Conservation (phyloP, 2,329 filamentous ascomycete species). For the Aspergillus fischeri region DNA sequence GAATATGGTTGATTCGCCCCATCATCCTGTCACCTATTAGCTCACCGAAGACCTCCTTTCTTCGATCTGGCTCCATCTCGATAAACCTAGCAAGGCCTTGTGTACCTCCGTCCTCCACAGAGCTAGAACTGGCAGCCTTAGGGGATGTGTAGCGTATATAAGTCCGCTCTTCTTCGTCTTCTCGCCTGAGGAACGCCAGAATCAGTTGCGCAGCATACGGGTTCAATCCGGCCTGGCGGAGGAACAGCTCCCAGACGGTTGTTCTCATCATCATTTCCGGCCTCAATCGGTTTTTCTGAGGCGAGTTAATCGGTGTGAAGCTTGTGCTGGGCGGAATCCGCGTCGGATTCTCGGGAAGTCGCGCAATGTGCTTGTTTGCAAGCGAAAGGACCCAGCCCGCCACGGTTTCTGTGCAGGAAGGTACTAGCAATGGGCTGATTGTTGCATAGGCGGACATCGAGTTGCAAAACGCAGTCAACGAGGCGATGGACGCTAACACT, state of each 20-base stretch:
- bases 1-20: slow-evolving; percentile 44
- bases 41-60: slow-evolving; percentile 47
- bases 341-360: not conserved
- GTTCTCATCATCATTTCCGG: slow-evolving; percentile 51
- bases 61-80: slow-evolving; percentile 50
- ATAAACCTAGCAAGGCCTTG: slow-evolving; percentile 46
- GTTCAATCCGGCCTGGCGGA: slow-evolving; percentile 65
- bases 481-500: slow-evolving; percentile 13
- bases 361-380: slow-evolving; percentile 46
- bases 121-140: not conserved
- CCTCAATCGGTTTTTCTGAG: slow-evolving; percentile 5
- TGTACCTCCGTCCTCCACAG: not conserved
- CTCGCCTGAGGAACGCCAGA: slow-evolving; percentile 33
- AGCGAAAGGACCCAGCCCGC: slow-evolving; percentile 53
- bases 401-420: slow-evolving; percentile 35
- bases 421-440: slow-evolving; percentile 13
- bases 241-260: slow-evolving; percentile 63
- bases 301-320: slow-evolving; percentile 10
- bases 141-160: not conserved
- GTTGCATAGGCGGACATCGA: slow-evolving; percentile 12
- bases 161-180: slow-evolving; percentile 8
- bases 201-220: slow-evolving; percentile 66
- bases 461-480: slow-evolving; percentile 23
- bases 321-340: not conserved
- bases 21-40: slow-evolving; percentile 56